Conservation (phyloP, 2,329 filamentous ascomycete species). For the Fusarium phyllophilum region DNA sequence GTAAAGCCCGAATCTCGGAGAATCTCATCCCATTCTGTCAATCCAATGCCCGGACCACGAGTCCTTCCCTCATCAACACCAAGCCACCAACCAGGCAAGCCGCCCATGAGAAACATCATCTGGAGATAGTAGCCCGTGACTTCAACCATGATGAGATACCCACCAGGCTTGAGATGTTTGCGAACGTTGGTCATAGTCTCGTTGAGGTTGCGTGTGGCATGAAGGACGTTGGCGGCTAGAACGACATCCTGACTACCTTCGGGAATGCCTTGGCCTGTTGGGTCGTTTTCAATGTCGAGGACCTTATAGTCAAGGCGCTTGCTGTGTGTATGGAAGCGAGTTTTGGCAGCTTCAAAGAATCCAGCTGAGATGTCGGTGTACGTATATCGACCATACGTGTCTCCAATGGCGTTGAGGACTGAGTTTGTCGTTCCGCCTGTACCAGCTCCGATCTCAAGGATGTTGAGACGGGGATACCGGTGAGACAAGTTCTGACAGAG, state of each 20-base stretch:
- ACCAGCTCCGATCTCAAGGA: slow-evolving; percentile 1
- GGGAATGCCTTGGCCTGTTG: not conserved
- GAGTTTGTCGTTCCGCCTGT: not conserved
- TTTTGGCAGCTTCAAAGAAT: not conserved
- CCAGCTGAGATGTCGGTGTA: slow-evolving; percentile 8
- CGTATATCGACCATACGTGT: not conserved
- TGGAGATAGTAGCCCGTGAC: not conserved
- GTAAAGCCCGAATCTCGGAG: not conserved
- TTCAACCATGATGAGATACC: not conserved
- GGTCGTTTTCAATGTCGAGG: not conserved
- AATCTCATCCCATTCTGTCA: slow-evolving; percentile 4
- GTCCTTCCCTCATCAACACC: slow-evolving; percentile 4
- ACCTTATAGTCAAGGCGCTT: not conserved
- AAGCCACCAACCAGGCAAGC: slow-evolving; percentile 12
- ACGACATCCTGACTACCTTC: not conserved
- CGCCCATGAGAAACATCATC: slow-evolving; percentile 3
- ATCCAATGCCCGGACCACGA: not conserved
- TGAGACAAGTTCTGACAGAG: not conserved
- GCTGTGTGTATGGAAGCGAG: not conserved
- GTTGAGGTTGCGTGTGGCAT: not conserved
- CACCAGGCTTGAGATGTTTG: not conserved
- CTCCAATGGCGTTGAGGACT: not conserved
- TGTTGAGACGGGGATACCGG: not conserved
- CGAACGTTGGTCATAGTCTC: slow-evolving; percentile 1
- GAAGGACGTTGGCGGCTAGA: not conserved